A percentile compares a stretch with the other conserved stretches of the same genome.
Evolutionary conservation across 345 rosid genomes (phyloP).

Genomic region (Ceriops decandra): DNA sequence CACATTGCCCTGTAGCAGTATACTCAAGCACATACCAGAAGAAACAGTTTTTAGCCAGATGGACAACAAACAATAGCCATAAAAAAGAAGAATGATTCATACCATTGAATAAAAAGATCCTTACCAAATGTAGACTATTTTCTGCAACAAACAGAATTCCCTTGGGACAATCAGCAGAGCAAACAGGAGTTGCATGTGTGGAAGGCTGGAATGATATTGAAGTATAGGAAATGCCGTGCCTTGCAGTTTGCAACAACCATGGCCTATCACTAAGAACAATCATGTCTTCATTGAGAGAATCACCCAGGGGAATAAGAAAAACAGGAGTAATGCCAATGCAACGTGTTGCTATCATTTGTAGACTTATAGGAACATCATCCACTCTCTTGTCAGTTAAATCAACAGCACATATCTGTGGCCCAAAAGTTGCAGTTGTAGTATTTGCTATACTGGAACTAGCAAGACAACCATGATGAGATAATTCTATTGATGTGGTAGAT

Average conservation of each 20-base stretch:
- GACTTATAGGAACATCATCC: slow-evolving; percentile 47
- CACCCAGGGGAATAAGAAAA: slow-evolving; percentile 81
- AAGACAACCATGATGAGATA: slow-evolving; percentile 18
- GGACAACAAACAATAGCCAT: too few species aligned
- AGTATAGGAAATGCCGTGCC: slow-evolving; percentile 81
- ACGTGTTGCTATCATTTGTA: slow-evolving; percentile 81
- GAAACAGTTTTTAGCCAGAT: too few species aligned
- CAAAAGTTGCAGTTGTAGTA: slow-evolving; percentile 28
- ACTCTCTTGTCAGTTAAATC: slow-evolving; percentile 22
- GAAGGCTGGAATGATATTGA: slow-evolving; percentile 94
- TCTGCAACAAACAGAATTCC: slow-evolving; percentile 94
- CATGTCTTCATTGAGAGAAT: slow-evolving; percentile 71
- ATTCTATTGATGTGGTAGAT: slow-evolving; percentile 31
- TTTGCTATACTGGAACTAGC: slow-evolving; percentile 31
- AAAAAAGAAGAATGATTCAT: too few species aligned
- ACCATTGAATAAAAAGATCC: neutral
- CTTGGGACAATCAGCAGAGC: slow-evolving; percentile 83
- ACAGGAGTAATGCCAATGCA: slow-evolving; percentile 96
- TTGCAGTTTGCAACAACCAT: slow-evolving; percentile 91
- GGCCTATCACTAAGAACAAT: slow-evolving; percentile 96
- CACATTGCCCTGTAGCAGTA: neutral
- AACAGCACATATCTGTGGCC: slow-evolving; percentile 26
- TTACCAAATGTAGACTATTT: slow-evolving; percentile 90
- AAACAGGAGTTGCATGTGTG: slow-evolving; percentile 93
- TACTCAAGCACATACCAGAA: neutral